Percentiles rank a stretch among this genome's conserved stretches.
Evolutionary conservation across 345 rosid genomes (phyloP).

Genomic region (Geranium rotundifolium): DNA sequence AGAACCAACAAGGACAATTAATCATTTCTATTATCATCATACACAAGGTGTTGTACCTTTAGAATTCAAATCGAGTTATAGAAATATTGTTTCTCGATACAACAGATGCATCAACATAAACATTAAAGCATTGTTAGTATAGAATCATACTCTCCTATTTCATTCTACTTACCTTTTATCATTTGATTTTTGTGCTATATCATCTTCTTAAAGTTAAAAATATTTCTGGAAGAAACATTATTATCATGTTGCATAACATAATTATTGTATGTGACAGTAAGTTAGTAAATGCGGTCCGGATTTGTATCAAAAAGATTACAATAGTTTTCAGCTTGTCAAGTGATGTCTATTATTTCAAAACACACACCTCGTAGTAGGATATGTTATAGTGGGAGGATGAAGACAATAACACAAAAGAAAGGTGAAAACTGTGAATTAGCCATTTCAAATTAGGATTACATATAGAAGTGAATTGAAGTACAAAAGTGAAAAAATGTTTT

Average conservation of each 20-base stretch:
- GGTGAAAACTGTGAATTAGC: neutral
- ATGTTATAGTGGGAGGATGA: too few relatives aligned
- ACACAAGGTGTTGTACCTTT: constrained; percentile 2
- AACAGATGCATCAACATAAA: neutral
- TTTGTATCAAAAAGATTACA: neutral
- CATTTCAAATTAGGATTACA: neutral
- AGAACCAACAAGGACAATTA: constrained; percentile 2
- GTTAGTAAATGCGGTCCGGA: neutral
- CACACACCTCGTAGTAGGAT: too few relatives aligned
- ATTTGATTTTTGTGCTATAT: neutral
- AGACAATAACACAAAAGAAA: neutral
- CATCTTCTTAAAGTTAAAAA: neutral
- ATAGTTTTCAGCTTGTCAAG: neutral
- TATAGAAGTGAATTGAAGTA: neutral
- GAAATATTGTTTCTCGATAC: neutral
- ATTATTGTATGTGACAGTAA: too few relatives aligned
- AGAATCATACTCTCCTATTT: neutral
- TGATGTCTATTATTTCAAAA: too few relatives aligned
- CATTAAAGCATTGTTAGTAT: neutral
- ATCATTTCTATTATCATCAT: neutral
- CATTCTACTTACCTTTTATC: neutral
- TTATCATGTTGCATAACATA: neutral
- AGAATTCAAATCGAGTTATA: neutral
- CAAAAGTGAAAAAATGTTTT: neutral
- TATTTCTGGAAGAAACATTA: neutral